Base-by-base conservation (phyloP, 768 basidiomycete species). In the Xerocomus spinulosus region DNA sequence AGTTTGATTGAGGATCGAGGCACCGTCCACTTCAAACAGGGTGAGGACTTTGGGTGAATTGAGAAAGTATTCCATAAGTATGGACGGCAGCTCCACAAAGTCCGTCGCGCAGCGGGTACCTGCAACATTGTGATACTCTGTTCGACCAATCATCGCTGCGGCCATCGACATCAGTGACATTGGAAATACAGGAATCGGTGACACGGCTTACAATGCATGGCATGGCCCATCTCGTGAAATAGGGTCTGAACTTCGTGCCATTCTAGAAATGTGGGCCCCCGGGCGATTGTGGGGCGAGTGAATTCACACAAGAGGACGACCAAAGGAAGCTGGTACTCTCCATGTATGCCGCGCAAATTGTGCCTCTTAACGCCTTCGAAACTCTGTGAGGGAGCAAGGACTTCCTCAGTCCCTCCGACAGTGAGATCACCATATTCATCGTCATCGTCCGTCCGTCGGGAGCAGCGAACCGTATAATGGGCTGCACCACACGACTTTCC, bases 211-310 rank as follows among this genome's bases (percentile, higher is more conserved):
- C 96, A 99, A 64, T 99, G 96, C 81, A 99, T 92, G 10, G 96
- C 96, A 69, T 99, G 96, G 1, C 96, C 96, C 92, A 98, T 96
- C 70, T 99, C 96, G 59, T 99, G 96, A 70, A 93, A 96, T 20
- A 98, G 71, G 2, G 95, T 98, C 63, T 87, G 74, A 9, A 97
- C 90, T 56, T 98, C 93, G 57, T 87, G 85, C 93, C 94, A 98
- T 48, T 85, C 82, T 18, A 99, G 70, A 42, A 85, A 68, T 0
- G 90, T 83, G 5, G 89, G 78, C 1, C 84, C 85, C 12, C 73
- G 69, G n/a, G 76, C 68, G 15, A 76, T 52, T 3, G 80, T 72
- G 18, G 88, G 83, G 24, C 73, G 76, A 18, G 79, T 71, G 58
- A 97, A 96, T 59, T 94, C 94, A 57, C 90, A 95, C 7, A 93